Conservation (phyloP, 192 early-diverging fungal species). For the Coemansia sp. region DNA sequence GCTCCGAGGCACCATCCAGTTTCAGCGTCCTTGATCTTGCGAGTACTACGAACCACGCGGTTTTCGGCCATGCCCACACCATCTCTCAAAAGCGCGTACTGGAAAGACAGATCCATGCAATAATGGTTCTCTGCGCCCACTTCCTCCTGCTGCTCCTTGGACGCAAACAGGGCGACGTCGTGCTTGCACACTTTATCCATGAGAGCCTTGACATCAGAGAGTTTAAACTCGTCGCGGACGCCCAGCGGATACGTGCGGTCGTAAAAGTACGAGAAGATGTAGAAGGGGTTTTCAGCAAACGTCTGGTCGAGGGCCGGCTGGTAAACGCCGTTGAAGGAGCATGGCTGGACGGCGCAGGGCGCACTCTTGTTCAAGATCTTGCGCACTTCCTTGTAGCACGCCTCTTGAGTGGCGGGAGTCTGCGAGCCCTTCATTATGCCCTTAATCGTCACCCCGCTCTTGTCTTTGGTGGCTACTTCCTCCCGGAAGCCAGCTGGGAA, state of each 20-base stretch:
- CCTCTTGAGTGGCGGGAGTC: constrained; percentile 27
- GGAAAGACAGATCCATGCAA: constrained; percentile 92
- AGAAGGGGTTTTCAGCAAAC: constrained; percentile 79
- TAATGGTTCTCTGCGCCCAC: constrained; percentile 66
- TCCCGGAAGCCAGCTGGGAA: constrained; percentile 69
- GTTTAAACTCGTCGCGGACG: constrained; percentile 71
- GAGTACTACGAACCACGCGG: constrained; percentile 76
- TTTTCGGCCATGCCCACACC: constrained; percentile 83
- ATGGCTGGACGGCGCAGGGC: constrained; percentile 64
- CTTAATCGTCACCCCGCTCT: constrained; percentile 48
- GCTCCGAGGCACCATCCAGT: constrained; percentile 99
- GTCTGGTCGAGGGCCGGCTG: constrained; percentile 76
- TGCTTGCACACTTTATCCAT: constrained; percentile 72
- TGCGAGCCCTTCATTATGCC: constrained; percentile 64
- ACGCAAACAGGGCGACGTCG: constrained; percentile 58
- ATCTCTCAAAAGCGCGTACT: constrained; percentile 78
- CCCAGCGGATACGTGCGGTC: constrained; percentile 81
- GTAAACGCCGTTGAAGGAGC: constrained; percentile 92
- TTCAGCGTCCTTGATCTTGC: constrained; percentile 92
- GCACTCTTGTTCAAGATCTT: constrained; percentile 79
- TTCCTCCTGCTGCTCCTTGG: constrained; percentile 58
- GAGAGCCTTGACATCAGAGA: constrained; percentile 68
- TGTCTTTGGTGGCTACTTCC: constrained; percentile 35
- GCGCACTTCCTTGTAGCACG: constrained; percentile 58
- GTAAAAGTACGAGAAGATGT: constrained; percentile 97